Evolutionary conservation across 2,329 filamentous ascomycete genomes (phyloP), one percentile per base, ranked within the genome.

Genomic region (Akanthomyces uredinophilus): DNA sequence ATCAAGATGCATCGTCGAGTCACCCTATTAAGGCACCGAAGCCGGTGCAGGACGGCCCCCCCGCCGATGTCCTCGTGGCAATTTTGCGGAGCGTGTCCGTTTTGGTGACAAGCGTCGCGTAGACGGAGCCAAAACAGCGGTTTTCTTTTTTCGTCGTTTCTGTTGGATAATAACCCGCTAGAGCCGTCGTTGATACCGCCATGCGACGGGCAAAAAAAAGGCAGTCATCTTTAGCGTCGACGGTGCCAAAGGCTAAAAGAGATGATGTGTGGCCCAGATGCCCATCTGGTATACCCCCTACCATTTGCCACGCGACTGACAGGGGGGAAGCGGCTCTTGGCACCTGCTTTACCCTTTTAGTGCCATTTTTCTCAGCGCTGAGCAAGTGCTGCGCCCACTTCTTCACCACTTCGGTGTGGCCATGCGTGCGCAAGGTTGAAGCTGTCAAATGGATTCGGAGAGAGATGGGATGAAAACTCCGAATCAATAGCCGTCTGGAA

Each of bases 271-370:
- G 27, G 50, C 16, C 29, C n/a, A 37, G 27, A 39, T 20, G 27
- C 47, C 37, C 53, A 56, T 41, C 46, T 46, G 16, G 41, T 24
- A 22, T 22, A 24, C 27, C 39, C 22, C 27, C 39, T 29, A 6
- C 51, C 47, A 18, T 24, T 60, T 35, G 57, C 57, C 47, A 52
- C 47, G 57, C 57, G 43, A 59, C 46, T 20, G 46, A 16, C 41
- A 29, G 56, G 43, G 37, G 35, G 14, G 24, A 44, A 13, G 27
- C 27, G 27, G 27, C 27, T 22, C 13, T 22, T 22, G 46, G 46
- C 20, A 22, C 46, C 13, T 49, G 10, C 27, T 37, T 37, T 37
- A 10, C 13, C 32, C 32, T 37, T 37, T 37, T 37, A 37, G 41
- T 16, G n/a, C n/a, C 27, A 29, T 29, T 6, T 29, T 29, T 29